A percentile compares a stretch with the other conserved stretches of the same genome.
phyloP scores from a whole-genome alignment of 1,284 basidiomycete genomes.

The Schizophyllum amplum region DNA sequence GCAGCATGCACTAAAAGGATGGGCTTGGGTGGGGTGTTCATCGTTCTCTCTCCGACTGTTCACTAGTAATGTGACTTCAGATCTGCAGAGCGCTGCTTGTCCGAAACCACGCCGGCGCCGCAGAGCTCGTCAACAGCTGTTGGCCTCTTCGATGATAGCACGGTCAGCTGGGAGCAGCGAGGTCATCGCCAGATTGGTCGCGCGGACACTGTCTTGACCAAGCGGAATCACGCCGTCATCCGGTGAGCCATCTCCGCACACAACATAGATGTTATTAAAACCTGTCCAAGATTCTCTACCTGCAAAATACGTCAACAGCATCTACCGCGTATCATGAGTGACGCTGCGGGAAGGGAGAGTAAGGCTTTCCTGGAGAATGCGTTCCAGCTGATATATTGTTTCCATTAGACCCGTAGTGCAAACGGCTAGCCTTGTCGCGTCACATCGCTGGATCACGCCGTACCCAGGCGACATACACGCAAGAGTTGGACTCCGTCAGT shows the following conservation, averaged over 20 bases:
- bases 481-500: slow-evolving; percentile 46
- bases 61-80: slow-evolving; percentile 33
- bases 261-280: background rate
- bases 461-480: slow-evolving; percentile 68
- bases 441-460: slow-evolving; percentile 71
- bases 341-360: slow-evolving; percentile 42
- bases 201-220: slow-evolving; percentile 58
- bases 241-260: slow-evolving; percentile 42
- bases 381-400: background rate
- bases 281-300: slow-evolving; percentile 61
- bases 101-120: slow-evolving; percentile 54
- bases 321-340: slow-evolving; percentile 73
- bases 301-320: slow-evolving; percentile 72
- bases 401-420: slow-evolving; percentile 45
- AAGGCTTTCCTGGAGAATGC: slow-evolving; percentile 13
- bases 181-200: slow-evolving; percentile 62
- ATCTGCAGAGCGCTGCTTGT: slow-evolving; percentile 75
- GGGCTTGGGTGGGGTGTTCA: slow-evolving; percentile 55
- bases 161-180: slow-evolving; percentile 62
- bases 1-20: slow-evolving; percentile 49
- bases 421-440: slow-evolving; percentile 81
- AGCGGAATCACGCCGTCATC: slow-evolving; percentile 68
- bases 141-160: slow-evolving; percentile 59
- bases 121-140: slow-evolving; percentile 56
- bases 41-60: slow-evolving; percentile 1